Percentiles rank a stretch among this genome's conserved stretches.
Evolutionary conservation across 306 rosid genomes (phyloP).

Genomic region (Gastrolobium villosum): DNA sequence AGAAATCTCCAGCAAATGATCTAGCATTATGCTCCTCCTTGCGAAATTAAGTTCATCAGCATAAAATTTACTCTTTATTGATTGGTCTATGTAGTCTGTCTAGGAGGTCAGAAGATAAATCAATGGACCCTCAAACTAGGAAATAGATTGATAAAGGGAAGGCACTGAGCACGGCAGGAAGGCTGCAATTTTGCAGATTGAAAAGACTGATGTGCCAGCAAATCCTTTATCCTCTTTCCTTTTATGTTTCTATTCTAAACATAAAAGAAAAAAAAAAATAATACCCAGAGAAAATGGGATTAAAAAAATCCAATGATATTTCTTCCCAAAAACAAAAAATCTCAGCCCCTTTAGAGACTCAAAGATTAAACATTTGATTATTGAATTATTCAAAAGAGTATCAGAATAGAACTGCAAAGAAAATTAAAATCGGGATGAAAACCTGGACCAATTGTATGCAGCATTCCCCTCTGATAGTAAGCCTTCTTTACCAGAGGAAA

Average conservation of each 20-base stretch:
- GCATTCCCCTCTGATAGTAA: constrained; percentile 93
- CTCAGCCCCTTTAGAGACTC: not conserved
- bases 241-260: not conserved
- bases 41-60: constrained; percentile 28
- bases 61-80: constrained; percentile 5
- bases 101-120: constrained; percentile 10
- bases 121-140: constrained; percentile 2
- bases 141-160: constrained; percentile 20
- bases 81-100: constrained; percentile 9
- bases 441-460: constrained; percentile 99
- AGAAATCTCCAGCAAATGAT: constrained; percentile 5
- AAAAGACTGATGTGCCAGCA: not conserved
- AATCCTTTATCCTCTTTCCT: not conserved
- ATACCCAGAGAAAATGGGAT: not conserved
- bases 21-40: constrained; percentile 21
- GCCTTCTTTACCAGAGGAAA: constrained; percentile 98
- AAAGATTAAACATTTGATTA: constrained; percentile 15
- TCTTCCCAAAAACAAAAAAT: not conserved
- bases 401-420: constrained; percentile 17
- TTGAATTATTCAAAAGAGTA: constrained; percentile 36
- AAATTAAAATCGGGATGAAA: constrained; percentile 47
- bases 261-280: not conserved
- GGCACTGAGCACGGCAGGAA: not conserved
- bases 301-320: constrained; percentile 8
- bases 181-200: not conserved